Conservation (phyloP, 78 protist genomes). For the Emiliania huxleyi region DNA sequence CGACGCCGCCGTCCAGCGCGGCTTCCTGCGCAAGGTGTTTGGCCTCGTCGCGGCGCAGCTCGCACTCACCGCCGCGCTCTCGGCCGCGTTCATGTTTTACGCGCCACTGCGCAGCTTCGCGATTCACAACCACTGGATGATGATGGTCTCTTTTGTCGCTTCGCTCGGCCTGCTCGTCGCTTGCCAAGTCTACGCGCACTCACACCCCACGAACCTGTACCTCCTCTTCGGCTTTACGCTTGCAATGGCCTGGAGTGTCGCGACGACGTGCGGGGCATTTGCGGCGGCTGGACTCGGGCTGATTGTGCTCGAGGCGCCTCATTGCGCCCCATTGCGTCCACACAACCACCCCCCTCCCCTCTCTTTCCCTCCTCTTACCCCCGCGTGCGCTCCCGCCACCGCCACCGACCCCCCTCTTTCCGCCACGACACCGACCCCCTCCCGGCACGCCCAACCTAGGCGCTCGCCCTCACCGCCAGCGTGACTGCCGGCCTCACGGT, state of each 20-base stretch:
- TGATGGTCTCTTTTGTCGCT: background rate
- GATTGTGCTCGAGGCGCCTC: constrained; percentile 3
- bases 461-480: background rate
- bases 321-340: too few relatives aligned
- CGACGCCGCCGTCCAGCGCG: background rate
- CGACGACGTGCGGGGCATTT: background rate
- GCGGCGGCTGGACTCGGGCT: background rate
- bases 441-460: too few relatives aligned
- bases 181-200: background rate
- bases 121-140: background rate
- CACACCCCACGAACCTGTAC: background rate
- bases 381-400: too few relatives aligned
- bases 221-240: background rate
- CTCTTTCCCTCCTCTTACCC: too few relatives aligned
- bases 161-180: constrained; percentile 4
- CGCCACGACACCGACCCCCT: too few relatives aligned
- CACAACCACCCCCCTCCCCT: too few relatives aligned
- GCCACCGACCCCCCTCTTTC: too few relatives aligned
- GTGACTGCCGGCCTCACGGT: background rate
- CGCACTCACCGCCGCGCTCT: background rate
- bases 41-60: constrained; percentile 8
- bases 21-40: constrained; percentile 26
- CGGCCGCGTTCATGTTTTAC: background rate
- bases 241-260: background rate
- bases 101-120: background rate